These are phyloP conservation scores for Mortierella sp. DNA, from an alignment of 371 early-diverging fungal genomes.

Conservation along the genomic window DNA sequence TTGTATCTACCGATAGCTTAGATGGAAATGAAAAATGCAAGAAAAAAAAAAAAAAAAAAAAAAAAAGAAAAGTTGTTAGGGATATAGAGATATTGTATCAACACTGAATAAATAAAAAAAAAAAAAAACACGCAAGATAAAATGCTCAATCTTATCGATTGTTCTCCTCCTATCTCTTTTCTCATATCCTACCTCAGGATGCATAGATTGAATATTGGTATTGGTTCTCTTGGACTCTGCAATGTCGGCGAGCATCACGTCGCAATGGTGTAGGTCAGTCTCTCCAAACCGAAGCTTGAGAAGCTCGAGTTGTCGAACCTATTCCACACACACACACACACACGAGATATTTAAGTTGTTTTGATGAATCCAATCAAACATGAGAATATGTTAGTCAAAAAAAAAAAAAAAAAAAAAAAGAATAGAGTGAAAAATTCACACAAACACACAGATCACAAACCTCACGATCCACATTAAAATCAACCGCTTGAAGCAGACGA, in stretches of 20 bases:
- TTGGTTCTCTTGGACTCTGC: conserved; percentile 68
- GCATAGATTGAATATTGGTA: conserved; percentile 43
- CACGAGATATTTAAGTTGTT: background rate
- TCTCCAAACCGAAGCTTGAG: conserved; percentile 74
- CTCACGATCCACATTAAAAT: conserved; percentile 62
- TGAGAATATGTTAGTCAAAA: background rate
- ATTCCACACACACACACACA: no score
- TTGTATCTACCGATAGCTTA: conserved; percentile 50
- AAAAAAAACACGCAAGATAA: background rate
- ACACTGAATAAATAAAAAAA: background rate
- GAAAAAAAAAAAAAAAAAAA: background rate
- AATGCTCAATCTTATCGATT: background rate
- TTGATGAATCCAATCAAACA: no score
- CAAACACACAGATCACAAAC: conserved; percentile 28
- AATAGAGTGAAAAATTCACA: background rate
- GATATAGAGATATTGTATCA: background rate
- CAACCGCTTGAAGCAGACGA: conserved; percentile 54
- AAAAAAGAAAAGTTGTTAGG: background rate
- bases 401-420: background rate
- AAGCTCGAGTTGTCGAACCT: conserved; percentile 66
- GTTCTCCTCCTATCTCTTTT: background rate
- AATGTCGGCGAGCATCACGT: conserved; percentile 76
- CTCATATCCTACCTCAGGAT: conserved; percentile 16
- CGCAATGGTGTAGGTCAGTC: conserved; percentile 60
- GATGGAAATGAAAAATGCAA: no score